These are phyloP conservation scores for Amanita thiersii DNA, from an alignment of 768 basidiomycete species.

Conservation along the genomic window DNA sequence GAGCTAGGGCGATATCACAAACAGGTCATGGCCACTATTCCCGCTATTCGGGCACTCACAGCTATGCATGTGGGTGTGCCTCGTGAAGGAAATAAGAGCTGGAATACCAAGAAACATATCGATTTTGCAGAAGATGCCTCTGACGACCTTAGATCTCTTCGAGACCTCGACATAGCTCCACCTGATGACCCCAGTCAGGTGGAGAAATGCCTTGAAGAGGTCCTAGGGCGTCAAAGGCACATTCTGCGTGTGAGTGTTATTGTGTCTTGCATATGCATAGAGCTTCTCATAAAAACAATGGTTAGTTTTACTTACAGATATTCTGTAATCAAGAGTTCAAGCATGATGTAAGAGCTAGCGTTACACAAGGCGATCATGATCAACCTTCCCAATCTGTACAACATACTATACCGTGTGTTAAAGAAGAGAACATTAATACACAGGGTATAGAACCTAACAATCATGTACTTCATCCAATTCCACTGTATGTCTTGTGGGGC, in stretches of 20 bases:
- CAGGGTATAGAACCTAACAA: too few relatives aligned
- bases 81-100: too few relatives aligned
- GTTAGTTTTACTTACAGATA: conserved; percentile 14
- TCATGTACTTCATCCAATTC: too few relatives aligned
- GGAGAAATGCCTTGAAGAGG: background rate
- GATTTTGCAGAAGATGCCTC: background rate
- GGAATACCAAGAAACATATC: too few relatives aligned
- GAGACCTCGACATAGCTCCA: background rate
- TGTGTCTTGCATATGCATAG: background rate
- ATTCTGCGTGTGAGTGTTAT: conserved; percentile 13
- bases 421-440: too few relatives aligned
- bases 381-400: too few relatives aligned
- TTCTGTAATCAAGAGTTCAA: too few relatives aligned
- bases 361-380: too few relatives aligned
- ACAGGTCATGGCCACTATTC: background rate
- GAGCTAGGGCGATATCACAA: background rate
- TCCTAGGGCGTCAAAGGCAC: conserved; percentile 12
- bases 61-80: background rate
- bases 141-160: too few relatives aligned
- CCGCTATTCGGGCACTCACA: background rate
- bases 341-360: too few relatives aligned
- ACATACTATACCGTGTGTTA: too few relatives aligned
- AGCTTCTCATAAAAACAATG: background rate
- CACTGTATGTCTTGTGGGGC: too few relatives aligned
- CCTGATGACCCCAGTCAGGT: background rate